phyloP scores from a whole-genome alignment of 139 green algal species.

The Pseudopediastrum boryanum region DNA sequence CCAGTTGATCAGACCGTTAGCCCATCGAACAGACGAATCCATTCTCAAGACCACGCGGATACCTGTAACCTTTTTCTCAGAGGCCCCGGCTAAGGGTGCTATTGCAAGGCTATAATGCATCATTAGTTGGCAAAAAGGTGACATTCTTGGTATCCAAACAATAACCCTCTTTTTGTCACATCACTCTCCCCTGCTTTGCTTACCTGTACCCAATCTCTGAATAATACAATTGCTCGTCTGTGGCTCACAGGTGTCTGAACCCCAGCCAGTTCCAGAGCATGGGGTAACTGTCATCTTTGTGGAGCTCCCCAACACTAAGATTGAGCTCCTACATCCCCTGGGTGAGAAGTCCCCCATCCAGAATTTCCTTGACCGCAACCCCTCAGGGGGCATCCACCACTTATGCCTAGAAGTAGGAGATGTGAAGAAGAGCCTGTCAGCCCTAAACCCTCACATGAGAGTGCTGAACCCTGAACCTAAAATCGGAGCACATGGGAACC shows the following conservation, averaged over 20 bases:
- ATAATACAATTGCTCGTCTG: background rate
- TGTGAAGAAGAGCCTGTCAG: constrained; percentile 25
- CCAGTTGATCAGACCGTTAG: too few species aligned
- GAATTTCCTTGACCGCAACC: constrained; percentile 63
- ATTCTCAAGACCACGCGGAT: too few species aligned
- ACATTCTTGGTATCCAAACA: too few species aligned
- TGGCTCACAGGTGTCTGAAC: constrained; percentile 17
- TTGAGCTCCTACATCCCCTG: constrained; percentile 72
- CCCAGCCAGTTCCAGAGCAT: constrained; percentile 46
- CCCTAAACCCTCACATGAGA: constrained; percentile 33
- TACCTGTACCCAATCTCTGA: too few species aligned
- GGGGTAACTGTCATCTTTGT: constrained; percentile 74
- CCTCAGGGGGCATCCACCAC: constrained; percentile 67
- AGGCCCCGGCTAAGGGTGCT: too few species aligned
- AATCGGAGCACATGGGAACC: constrained; percentile 66
- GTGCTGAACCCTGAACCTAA: constrained; percentile 52
- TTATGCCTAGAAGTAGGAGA: constrained; percentile 68
- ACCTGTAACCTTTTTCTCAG: too few species aligned
- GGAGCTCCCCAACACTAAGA: constrained; percentile 63
- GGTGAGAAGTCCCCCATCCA: constrained; percentile 57
- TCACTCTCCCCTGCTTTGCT: too few species aligned
- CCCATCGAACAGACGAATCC: too few species aligned
- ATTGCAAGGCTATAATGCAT: too few species aligned
- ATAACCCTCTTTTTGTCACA: too few species aligned
- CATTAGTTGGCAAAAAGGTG: too few species aligned